Conservation (phyloP, 768 basidiomycete genomes). For the Postia placenta region DNA sequence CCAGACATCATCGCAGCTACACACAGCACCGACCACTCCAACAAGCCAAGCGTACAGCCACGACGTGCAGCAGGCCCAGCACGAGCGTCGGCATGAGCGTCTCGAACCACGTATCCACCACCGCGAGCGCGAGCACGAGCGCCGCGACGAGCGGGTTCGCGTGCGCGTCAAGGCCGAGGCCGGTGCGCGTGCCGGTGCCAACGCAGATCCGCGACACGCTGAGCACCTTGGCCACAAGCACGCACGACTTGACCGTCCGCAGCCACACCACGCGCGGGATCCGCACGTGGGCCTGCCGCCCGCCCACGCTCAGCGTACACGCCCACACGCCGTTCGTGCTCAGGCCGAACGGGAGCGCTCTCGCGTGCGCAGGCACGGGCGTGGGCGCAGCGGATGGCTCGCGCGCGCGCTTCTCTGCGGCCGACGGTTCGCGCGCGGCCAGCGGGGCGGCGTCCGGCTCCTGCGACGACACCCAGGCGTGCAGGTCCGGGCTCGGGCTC, state of each 20-base stretch:
- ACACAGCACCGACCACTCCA: constrained; percentile 4
- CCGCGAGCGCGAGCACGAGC: constrained; percentile 29
- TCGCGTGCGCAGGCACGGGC: not conserved
- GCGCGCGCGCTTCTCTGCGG: not conserved
- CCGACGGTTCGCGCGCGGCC: not conserved
- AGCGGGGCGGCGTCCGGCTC: not conserved
- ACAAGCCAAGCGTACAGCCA: constrained; percentile 17
- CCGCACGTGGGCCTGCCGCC: constrained; percentile 3
- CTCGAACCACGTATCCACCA: constrained; percentile 43
- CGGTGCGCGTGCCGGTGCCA: not conserved
- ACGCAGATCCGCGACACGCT: not conserved
- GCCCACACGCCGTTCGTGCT: not conserved
- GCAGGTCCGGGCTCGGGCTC: constrained; percentile 2
- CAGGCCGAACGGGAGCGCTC: not conserved
- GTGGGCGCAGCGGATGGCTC: not conserved
- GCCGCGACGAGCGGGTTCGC: constrained; percentile 21
- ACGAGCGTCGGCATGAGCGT: constrained; percentile 29
- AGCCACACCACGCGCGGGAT: constrained; percentile 16
- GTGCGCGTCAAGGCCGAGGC: not conserved
- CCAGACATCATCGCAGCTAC: too few relatives aligned
- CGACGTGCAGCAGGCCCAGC: constrained; percentile 36
- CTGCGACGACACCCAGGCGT: constrained; percentile 1
- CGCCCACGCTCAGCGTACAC: not conserved
- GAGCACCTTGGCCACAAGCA: constrained; percentile 31
- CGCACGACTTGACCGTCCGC: constrained; percentile 28